Base-by-base conservation (phyloP, 345 rosid species). In the Acer campestre region DNA sequence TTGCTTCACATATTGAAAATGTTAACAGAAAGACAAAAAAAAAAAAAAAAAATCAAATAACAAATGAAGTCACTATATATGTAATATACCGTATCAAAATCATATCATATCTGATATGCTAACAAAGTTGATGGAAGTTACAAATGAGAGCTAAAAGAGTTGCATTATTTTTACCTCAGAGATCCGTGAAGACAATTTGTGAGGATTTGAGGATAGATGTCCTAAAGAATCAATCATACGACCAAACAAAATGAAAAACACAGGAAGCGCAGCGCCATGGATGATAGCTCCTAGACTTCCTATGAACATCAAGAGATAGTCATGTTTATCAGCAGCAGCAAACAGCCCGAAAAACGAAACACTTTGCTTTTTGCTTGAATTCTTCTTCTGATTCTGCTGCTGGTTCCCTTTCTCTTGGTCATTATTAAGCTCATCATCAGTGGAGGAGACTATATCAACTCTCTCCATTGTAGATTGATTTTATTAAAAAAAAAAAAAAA, bases 181-280 rank as follows among this genome's bases (percentile, higher is more conserved):
- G 79, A 92, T 85, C 2, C 76, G 81, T 16, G 92, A 84, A 78
- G 93, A 86, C 79, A 89, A 42, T 62, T 58, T 67, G 11, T 79
- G 88, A 78, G 94, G 87, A 82, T 92, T 63, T 5, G 85, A 78
- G 76, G 89, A 88, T 38, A 89, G 76, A 71, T 80, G 83, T 2
- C 97, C 98, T 4, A 94, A 83, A 74, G 97, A 89, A 83, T 90
- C 89, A 18, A 94, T 79, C 95, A 92, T 80, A 40, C 79, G 84
- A 53, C 92, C 95, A 11, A 92, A 90, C 80, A 92, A 82, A 51
- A 90, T 56, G 56, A 92, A 88, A 83, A 94, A 92, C 13, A 88
- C 80, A 0, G 98, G 98, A 78, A 92, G 92, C 4, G 92, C 86
- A 20, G 86, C 90, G 7, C 98, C 98, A 17, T 89, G 97, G 13